Base-by-base conservation (phyloP, 495 filamentous ascomycete genomes). In the Lepidopterella palustris region DNA sequence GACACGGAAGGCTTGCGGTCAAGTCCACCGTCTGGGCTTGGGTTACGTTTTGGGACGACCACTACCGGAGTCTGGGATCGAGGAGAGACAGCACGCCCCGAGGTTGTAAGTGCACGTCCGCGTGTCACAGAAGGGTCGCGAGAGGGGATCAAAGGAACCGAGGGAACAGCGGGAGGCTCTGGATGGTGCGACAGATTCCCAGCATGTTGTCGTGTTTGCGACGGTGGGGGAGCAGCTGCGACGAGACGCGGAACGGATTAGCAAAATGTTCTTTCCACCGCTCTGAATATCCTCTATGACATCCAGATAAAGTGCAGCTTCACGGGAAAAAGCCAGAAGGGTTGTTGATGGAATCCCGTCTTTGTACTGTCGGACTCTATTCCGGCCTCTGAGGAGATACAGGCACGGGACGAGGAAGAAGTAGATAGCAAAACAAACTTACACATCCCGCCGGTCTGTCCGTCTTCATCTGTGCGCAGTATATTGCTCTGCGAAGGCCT, bases 1-100 rank as follows among this genome's bases (percentile, higher is more conserved):
- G 85, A 72, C 39, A 79, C 78, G 5, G 86, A 88, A 29, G 84
- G 78, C 56, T 80, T 79, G 55, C 90, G 81, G 71, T 93, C 90
- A 63, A 90, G 76, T 59, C 74, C 73, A 54, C 54, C 66, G 50
- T 64, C 70, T 45, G 59, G 67, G 45, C 55, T 64, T 23, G 66
- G 55, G 31, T 55, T 54, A 57, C 50, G 60, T 53, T 57, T 66
- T 21, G 67, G 21, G 47, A 68, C 56, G 35, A 61, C 39, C 42
- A 66, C 51, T 13, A 55, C 66, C 27, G 68, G 64, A n/a, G 72
- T 70, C 50, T 68, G 61, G 23, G 61, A 64, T 45, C 70, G 64
- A 31, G 70, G 65, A 26, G 72, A 72, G 0, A 53, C 47, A 63
- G 59, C 67, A 53, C 31, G 69, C 27, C 53, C 63, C 32, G 57